These are phyloP conservation scores for Massariosphaeria phaeospora DNA, from an alignment of 495 filamentous ascomycete genomes.

Conservation along the genomic window DNA sequence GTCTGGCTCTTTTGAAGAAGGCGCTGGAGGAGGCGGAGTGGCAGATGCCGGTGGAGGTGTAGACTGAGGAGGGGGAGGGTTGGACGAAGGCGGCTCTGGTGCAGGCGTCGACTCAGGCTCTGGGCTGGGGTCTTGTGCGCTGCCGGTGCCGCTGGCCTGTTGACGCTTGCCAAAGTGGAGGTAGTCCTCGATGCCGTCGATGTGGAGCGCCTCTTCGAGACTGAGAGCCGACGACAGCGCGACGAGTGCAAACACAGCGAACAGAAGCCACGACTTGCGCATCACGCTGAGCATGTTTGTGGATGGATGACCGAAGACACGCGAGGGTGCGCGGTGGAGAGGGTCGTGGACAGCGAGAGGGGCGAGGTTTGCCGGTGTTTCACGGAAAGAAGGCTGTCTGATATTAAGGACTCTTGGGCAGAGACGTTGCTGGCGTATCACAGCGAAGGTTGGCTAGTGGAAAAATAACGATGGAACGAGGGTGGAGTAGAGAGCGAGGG, in stretches of 20 bases:
- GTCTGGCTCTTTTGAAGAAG: no score
- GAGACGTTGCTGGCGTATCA: no score
- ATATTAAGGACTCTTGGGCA: no score
- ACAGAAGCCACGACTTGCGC: slow-evolving; percentile 30
- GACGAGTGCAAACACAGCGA: slow-evolving; percentile 20
- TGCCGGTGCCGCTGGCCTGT: slow-evolving; percentile 21
- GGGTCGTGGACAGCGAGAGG: not conserved
- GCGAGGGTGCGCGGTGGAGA: not conserved
- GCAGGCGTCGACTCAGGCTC: slow-evolving; percentile 14
- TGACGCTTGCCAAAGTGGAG: slow-evolving; percentile 23
- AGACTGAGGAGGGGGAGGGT: slow-evolving; percentile 4
- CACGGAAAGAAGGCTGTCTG: not conserved
- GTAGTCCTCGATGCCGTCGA: slow-evolving; percentile 28
- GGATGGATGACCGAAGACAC: not conserved
- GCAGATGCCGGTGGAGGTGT: slow-evolving; percentile 14
- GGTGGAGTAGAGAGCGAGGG: no score
- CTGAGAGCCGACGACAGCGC: slow-evolving; percentile 24
- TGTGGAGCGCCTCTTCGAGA: slow-evolving; percentile 21
- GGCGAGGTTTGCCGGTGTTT: slow-evolving; percentile 3
- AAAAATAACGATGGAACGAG: no score
- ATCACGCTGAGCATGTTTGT: slow-evolving; percentile 26
- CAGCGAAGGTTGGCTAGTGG: no score
- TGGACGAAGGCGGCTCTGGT: not conserved
- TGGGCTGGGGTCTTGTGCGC: not conserved
- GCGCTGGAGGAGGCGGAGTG: no score